phyloP scores from a whole-genome alignment of 208 protist species.

The Trypanosomatidae sp. region DNA sequence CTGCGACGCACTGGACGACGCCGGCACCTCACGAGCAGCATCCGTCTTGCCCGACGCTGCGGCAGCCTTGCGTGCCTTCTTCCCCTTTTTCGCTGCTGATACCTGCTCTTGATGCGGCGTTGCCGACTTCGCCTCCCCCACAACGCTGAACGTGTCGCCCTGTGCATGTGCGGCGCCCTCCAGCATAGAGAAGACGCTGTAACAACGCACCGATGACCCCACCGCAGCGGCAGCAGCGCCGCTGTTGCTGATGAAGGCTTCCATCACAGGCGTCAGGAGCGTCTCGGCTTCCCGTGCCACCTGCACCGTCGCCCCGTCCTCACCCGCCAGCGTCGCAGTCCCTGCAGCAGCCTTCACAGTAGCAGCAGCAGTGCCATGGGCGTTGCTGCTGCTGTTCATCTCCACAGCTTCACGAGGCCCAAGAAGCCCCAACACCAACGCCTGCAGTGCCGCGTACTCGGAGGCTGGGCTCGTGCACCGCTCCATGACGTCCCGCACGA shows the following conservation, averaged over 20 bases:
- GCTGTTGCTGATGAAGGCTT: constrained; percentile 9
- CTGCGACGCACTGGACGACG: too few relatives aligned
- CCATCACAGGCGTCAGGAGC: constrained; percentile 14
- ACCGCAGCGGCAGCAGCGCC: background rate
- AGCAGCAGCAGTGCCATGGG: too few relatives aligned
- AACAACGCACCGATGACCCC: constrained; percentile 9
- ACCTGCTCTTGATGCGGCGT: background rate
- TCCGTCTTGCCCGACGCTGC: background rate
- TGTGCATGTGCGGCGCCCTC: constrained; percentile 14
- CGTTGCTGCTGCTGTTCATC: too few relatives aligned
- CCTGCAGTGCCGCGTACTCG: constrained; percentile 58
- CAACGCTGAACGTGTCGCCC: too few relatives aligned
- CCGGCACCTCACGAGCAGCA: too few relatives aligned
- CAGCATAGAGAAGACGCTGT: constrained; percentile 56
- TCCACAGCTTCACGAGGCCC: constrained; percentile 5
- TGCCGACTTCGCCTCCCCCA: too few relatives aligned
- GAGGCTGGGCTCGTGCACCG: constrained; percentile 60
- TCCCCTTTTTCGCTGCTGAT: background rate
- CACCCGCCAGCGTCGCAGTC: too few relatives aligned
- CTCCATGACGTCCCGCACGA: constrained; percentile 75
- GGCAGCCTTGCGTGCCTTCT: background rate
- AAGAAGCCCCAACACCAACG: constrained; percentile 52
- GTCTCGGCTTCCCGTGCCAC: constrained; percentile 5
- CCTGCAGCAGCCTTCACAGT: too few relatives aligned
- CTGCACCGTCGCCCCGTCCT: constrained; percentile 19